Base-by-base conservation (phyloP, 129 eudicot species). In the Oenanthe sinensis region DNA sequence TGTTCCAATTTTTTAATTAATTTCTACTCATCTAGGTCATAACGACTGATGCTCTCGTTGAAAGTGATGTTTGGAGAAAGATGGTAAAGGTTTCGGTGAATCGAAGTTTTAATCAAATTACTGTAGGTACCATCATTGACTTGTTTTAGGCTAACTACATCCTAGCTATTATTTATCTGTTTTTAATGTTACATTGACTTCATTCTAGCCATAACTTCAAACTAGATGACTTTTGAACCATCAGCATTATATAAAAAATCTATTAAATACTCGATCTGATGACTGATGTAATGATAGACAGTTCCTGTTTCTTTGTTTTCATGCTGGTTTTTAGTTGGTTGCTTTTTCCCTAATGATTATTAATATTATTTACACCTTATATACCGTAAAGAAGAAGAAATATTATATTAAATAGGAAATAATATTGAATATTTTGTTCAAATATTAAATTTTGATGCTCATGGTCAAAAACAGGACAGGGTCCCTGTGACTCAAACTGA, bases 21-120 rank as follows among this genome's bases (percentile, higher is more conserved):
- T 40, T 77, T 47, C 65, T 11, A 24, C 37, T 74, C 74, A 82
- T 90, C 54, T 89, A 95, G 98, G 98, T 95, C 77, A 84, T 95
- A 81, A 95, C 98, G 68, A 95, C 98, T 33, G 97, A 95, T 90
- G 98, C 98, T 45, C 74, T 79, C 46, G 88, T 95, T 19, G 83
- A 87, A 39, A 77, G 89, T 84, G 94, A 95, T 79, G 87, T 91
- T 37, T 95, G 98, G 98, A 88, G 97, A 62, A 86, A 91, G 85
- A 95, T 95, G 98, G 97, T 91, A 73, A 89, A 83, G 54, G 83
- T 87, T 82, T 86, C 98, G 81, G 98, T 95, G 26, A 82, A 81
- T 83, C 92, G 98, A 73, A 95, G 98, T 88, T 95, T 95, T 40
- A 95, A 95, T 88, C 98, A 95, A 85, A 95, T 95, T 69, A 91